Conservation (phyloP, 495 filamentous ascomycete species). For the Aspergillus egyptiacus region DNA sequence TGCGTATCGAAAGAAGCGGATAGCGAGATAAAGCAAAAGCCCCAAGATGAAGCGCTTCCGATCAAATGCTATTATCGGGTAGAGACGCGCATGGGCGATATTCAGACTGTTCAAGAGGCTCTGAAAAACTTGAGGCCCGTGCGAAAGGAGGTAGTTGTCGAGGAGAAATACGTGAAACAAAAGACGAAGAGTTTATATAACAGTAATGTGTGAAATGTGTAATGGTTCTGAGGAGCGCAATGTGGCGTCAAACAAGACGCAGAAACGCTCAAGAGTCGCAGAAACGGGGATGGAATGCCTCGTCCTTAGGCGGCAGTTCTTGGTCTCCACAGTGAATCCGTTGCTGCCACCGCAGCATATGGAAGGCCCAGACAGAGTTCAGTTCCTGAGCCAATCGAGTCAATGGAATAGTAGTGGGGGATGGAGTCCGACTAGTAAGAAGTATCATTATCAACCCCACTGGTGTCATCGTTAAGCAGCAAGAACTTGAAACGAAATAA, state of each 20-base stretch:
- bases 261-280: conserved; percentile 8
- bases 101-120: background rate
- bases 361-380: conserved; percentile 13
- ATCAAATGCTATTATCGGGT: background rate
- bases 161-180: background rate
- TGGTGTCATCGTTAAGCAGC: conserved; percentile 18
- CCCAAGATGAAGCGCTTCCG: background rate
- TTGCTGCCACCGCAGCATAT: conserved; percentile 9
- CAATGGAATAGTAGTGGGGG: conserved; percentile 16
- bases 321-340: conserved; percentile 9
- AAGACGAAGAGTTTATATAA: background rate
- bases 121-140: background rate
- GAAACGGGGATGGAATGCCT: conserved; percentile 13
- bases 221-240: background rate
- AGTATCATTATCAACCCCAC: conserved; percentile 33
- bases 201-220: background rate
- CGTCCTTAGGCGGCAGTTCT: conserved; percentile 10
- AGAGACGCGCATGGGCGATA: background rate
- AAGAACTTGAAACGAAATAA: conserved; percentile 11
- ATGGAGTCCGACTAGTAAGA: conserved; percentile 20
- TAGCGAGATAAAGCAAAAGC: background rate
- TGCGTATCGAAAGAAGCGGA: background rate
- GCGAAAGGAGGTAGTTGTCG: background rate
- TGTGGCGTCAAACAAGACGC: conserved; percentile 4
- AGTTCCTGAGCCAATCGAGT: conserved; percentile 20